Evolutionary conservation across 163 green algal genomes (phyloP).

Genomic region (Scenedesmus sp.): DNA sequence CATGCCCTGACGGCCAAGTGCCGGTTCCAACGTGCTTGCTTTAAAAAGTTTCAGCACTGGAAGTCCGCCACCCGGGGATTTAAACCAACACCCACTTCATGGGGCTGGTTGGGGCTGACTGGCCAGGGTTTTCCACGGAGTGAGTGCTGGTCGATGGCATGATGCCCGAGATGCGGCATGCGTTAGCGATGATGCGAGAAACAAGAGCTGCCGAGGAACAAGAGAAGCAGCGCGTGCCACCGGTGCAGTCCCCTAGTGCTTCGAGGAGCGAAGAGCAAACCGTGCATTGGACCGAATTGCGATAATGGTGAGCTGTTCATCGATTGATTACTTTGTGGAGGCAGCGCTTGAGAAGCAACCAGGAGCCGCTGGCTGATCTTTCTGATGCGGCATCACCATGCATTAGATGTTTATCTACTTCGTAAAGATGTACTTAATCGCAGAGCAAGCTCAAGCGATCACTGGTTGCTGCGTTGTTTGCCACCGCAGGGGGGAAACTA

Average conservation of each 20-base stretch:
- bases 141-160: no score
- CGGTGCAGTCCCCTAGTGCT: background rate
- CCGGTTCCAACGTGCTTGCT: background rate
- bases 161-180: background rate
- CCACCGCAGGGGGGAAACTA: slow-evolving; percentile 17
- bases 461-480: background rate
- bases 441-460: background rate
- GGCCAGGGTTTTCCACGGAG: no score
- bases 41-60: background rate
- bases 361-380: background rate
- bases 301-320: background rate
- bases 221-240: background rate
- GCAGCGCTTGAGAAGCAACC: background rate
- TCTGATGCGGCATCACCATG: background rate
- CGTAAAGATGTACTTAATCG: background rate
- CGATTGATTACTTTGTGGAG: background rate
- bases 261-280: background rate
- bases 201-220: background rate
- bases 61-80: background rate
- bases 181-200: background rate
- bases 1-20: background rate
- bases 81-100: no score
- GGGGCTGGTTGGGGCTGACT: no score
- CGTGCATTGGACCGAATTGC: background rate
- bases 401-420: background rate